Percentiles rank a stretch among this genome's conserved stretches.
Conservation (phyloP, 805 yeast genomes). For the Candida golubevii region DNA sequence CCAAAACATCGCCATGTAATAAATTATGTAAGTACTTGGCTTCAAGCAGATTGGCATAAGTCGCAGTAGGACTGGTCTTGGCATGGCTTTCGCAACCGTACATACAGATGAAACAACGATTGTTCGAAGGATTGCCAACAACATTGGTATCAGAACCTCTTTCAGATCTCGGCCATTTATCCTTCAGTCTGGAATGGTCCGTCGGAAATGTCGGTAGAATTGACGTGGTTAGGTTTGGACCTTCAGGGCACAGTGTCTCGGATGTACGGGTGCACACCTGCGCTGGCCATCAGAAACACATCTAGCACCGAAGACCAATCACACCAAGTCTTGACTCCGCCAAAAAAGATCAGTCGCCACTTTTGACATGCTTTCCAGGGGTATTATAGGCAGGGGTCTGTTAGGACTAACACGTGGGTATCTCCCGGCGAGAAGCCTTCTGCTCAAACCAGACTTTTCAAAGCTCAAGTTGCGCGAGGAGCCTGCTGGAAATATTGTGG, state of each 20-base stretch:
- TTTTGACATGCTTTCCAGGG: slow-evolving; percentile 8
- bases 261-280: slow-evolving; percentile 6
- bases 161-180: no score
- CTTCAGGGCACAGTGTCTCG: background rate
- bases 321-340: background rate
- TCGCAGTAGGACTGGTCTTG: no score
- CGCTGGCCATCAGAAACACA: background rate
- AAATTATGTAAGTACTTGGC: no score
- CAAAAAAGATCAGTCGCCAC: background rate
- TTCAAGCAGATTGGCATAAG: no score
- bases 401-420: slow-evolving; percentile 7
- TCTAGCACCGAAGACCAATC: background rate
- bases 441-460: slow-evolving; percentile 43
- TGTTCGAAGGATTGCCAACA: no score
- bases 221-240: no score
- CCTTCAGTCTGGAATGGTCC: no score
- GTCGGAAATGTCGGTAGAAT: no score
- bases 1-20: no score
- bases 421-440: slow-evolving; percentile 12
- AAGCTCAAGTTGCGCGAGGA: slow-evolving; percentile 58
- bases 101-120: no score
- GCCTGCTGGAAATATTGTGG: slow-evolving; percentile 87
- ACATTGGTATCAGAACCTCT: no score
- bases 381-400: slow-evolving; percentile 8
- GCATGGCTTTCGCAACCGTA: no score